Conservation (phyloP, 2,329 filamentous ascomycete species). For the Lachnellula arida region DNA sequence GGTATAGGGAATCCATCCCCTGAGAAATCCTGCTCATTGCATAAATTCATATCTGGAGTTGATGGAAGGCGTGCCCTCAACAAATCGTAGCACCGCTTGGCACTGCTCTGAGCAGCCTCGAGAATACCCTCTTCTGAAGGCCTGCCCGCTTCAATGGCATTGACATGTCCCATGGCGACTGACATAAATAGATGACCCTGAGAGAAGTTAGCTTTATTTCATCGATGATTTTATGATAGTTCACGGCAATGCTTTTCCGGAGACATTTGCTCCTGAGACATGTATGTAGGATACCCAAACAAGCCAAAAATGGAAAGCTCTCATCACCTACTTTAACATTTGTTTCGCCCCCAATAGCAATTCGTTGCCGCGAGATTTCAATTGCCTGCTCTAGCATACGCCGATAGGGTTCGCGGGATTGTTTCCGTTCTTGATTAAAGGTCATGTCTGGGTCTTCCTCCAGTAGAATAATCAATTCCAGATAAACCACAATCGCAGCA, state of each 20-base stretch:
- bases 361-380: constrained; percentile 29
- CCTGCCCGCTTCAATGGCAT: constrained; percentile 25
- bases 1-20: neutral
- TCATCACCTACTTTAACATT: constrained; percentile 35
- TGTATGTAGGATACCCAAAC: too few relatives aligned
- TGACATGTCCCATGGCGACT: constrained; percentile 38
- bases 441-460: constrained; percentile 10
- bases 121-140: constrained; percentile 12
- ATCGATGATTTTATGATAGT: too few relatives aligned
- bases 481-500: constrained; percentile 38
- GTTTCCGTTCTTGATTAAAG: constrained; percentile 31
- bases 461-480: constrained; percentile 37
- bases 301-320: too few relatives aligned
- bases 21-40: neutral
- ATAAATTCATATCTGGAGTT: neutral
- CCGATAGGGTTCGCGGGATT: constrained; percentile 31
- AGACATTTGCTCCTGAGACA: too few relatives aligned
- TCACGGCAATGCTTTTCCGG: too few relatives aligned
- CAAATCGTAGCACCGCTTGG: constrained; percentile 14
- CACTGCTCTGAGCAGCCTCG: constrained; percentile 16
- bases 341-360: constrained; percentile 37
- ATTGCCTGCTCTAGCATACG: constrained; percentile 30
- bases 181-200: constrained; percentile 35
- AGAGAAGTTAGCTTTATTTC: too few relatives aligned
- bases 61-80: constrained; percentile 6